Base-by-base conservation (phyloP, 2,329 filamentous ascomycete species). In the Aspergillus tamarii region DNA sequence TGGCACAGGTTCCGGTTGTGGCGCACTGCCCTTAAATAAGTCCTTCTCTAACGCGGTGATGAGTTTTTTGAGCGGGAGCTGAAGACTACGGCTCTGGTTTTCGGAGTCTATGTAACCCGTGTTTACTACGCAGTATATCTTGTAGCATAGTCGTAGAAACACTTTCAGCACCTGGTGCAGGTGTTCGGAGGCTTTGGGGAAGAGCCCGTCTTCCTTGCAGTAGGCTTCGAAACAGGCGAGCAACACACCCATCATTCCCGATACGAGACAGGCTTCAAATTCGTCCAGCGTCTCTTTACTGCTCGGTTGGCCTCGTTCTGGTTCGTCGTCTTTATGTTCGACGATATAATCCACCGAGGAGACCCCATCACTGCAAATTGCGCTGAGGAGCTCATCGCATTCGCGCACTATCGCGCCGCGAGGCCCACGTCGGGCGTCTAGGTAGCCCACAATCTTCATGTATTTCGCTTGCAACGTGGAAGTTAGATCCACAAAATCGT, bases 141-240 rank as follows among this genome's bases (percentile, higher is more conserved):
- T 66, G 9, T 61, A n/a, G 56, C 64, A 67, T 28, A 67, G 43
- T 19, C 61, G 55, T 32, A 62, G 63, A 1, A 68, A 67, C 36
- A 69, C 45, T 4, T 59, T 66, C 57, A 75, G 59, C 12, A 66
- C 60, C 21, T 58, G 58, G 28, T 64, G 59, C 9, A 73, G 62
- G 36, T 69, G 68, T 3, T 57, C 34, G 28, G 71, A 66, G 32
- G 61, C 65, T 23, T 58, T 65, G 16, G 39, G 61, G 54, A 67
- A 66, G 23, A 65, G 62, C 39, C 36, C 60, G 39, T 46, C 46
- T 19, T 61, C 60, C 4, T 54, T 57, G 46, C 69, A 65, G 60
- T 72, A 70, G 2, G 65, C 66, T 30, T 67, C 63, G 43, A 74
- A 67, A 28, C 70, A 69, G 39, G 62, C 48, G 23, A 66, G 41